Evolutionary conservation across 1,139 yeast genomes (phyloP).

Genomic region (Candida labiduridarum): DNA sequence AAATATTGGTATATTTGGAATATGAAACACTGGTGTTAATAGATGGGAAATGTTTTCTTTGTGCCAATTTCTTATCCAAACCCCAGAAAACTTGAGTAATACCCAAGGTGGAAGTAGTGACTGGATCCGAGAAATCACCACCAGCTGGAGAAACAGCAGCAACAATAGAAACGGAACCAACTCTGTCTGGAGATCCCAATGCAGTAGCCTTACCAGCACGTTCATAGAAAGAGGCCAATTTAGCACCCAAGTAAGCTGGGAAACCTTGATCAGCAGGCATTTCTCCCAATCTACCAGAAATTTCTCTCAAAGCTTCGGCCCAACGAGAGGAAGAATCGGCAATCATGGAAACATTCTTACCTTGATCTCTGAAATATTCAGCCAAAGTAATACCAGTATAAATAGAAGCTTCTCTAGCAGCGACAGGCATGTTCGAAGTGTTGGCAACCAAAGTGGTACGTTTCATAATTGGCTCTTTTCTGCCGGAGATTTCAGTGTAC

Average conservation of each 20-base stretch:
- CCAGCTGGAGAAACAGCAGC: slow-evolving; percentile 99
- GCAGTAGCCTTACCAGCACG: slow-evolving; percentile 98
- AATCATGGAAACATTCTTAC: slow-evolving; percentile 98
- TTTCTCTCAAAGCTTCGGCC: slow-evolving; percentile 99
- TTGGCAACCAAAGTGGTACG: slow-evolving; percentile 98
- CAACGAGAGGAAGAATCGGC: slow-evolving; percentile 99
- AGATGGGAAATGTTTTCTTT: slow-evolving; percentile 99
- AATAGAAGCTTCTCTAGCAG: slow-evolving; percentile 99
- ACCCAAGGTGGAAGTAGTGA: slow-evolving; percentile 96
- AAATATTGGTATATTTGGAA: slow-evolving; percentile 89
- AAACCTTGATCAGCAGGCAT: slow-evolving; percentile 99
- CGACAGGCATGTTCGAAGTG: slow-evolving; percentile 99
- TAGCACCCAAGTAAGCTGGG: slow-evolving; percentile 99
- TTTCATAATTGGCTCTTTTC: slow-evolving; percentile 98
- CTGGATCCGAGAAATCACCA: slow-evolving; percentile 99
- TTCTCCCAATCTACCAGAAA: slow-evolving; percentile 99
- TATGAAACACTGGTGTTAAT: slow-evolving; percentile 94
- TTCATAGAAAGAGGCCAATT: slow-evolving; percentile 97
- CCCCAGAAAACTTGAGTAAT: slow-evolving; percentile 99
- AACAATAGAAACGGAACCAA: slow-evolving; percentile 96
- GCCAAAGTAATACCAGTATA: slow-evolving; percentile 98
- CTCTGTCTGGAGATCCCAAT: slow-evolving; percentile 93
- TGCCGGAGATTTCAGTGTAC: slow-evolving; percentile 85
- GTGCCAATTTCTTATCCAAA: slow-evolving; percentile 96
- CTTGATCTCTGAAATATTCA: slow-evolving; percentile 99